phyloP scores from a whole-genome alignment of 176 grass and related monocot species.

The Luzula sylvatica region DNA sequence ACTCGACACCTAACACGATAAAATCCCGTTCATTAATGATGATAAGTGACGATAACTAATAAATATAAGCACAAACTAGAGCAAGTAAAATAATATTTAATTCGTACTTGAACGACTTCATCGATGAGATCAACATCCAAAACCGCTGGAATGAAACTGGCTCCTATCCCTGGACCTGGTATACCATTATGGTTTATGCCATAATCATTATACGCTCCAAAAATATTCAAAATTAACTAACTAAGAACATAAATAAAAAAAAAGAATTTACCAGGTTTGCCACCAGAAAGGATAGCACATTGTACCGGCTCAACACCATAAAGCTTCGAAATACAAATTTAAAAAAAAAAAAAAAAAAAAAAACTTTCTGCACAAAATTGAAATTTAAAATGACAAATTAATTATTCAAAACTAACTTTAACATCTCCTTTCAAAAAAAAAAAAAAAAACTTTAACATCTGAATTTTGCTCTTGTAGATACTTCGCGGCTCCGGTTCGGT shows the following conservation, averaged over 20 bases:
- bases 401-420: constrained; percentile 36
- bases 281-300: constrained; percentile 74
- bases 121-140: constrained; percentile 56
- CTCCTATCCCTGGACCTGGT: constrained; percentile 80
- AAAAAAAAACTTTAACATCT: constrained; percentile 62
- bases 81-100: not conserved
- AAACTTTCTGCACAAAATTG: no score
- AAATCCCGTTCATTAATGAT: not conserved
- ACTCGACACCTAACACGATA: constrained; percentile 50
- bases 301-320: constrained; percentile 78
- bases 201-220: not conserved
- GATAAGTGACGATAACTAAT: not conserved
- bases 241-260: not conserved
- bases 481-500: constrained; percentile 56
- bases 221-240: not conserved
- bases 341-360: no score
- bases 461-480: constrained; percentile 68
- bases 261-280: constrained; percentile 63
- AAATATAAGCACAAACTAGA: not conserved
- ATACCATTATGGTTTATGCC: not conserved
- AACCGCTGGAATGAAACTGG: constrained; percentile 81
- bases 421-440: no score
- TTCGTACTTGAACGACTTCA: constrained; percentile 55
- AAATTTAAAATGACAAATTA: constrained; percentile 13
- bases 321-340: constrained; percentile 34